Conservation (phyloP, 306 rosid genomes). For the Prunus salicina region DNA sequence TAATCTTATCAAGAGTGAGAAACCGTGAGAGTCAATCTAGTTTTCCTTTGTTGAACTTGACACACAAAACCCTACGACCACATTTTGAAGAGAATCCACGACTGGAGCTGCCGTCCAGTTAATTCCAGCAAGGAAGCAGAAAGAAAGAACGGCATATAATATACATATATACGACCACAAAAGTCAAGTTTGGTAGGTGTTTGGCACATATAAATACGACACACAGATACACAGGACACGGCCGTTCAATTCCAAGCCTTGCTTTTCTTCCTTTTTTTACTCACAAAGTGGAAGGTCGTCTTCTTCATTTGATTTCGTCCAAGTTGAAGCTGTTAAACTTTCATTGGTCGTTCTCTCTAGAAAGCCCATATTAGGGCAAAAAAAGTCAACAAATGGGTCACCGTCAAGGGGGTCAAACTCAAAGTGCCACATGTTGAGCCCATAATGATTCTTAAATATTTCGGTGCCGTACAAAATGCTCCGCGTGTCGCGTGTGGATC, state of each 20-base stretch:
- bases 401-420: neutral
- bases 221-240: neutral
- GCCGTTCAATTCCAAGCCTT: neutral
- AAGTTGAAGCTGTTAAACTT: neutral
- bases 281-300: neutral
- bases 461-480: neutral
- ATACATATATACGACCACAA: too few species aligned
- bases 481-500: neutral
- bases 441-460: neutral
- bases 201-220: neutral
- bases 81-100: too few species aligned
- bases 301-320: neutral
- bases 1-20: too few species aligned
- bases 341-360: neutral
- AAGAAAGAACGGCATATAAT: too few species aligned
- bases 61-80: too few species aligned
- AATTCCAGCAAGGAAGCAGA: too few species aligned
- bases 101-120: too few species aligned
- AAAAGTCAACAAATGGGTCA: conserved; percentile 1
- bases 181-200: too few species aligned
- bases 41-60: too few species aligned
- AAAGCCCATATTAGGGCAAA: neutral
- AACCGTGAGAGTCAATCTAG: too few species aligned
- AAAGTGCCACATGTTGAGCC: neutral
- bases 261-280: too few species aligned